Conservation (phyloP, 1,139 yeast genomes). For the Arxiozyma telluris region DNA sequence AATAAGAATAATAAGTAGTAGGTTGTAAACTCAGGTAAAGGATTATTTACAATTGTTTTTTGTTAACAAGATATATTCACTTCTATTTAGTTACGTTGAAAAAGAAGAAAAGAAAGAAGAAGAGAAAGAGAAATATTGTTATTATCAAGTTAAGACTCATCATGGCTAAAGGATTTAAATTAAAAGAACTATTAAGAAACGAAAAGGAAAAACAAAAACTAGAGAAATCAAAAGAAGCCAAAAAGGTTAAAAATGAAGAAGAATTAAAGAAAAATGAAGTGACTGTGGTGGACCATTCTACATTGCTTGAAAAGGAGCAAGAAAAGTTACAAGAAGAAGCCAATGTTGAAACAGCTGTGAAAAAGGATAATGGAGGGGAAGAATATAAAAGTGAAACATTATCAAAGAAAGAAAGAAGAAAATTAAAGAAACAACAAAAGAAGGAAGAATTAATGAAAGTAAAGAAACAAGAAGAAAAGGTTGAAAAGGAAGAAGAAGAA, state of each 20-base stretch:
- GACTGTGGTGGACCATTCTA: constrained; percentile 31
- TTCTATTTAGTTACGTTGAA: not conserved
- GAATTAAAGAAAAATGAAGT: constrained; percentile 26
- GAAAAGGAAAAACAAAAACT: constrained; percentile 21
- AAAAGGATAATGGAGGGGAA: constrained; percentile 26
- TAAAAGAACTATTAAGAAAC: constrained; percentile 29
- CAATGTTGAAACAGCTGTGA: constrained; percentile 8
- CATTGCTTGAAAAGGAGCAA: constrained; percentile 11
- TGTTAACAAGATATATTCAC: too few species aligned
- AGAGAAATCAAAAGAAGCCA: constrained; percentile 17
- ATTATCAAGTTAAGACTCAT: not conserved
- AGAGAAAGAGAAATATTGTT: not conserved
- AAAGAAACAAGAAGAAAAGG: constrained; percentile 34
- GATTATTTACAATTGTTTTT: not conserved
- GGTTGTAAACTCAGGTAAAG: not conserved
- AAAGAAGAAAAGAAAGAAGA: too few species aligned
- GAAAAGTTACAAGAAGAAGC: constrained; percentile 6
- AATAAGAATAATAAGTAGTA: too few species aligned
- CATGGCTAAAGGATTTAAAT: constrained; percentile 34
- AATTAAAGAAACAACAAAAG: constrained; percentile 44
- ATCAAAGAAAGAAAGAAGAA: constrained; percentile 59
- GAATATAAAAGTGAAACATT: constrained; percentile 40
- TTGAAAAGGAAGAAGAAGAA: constrained; percentile 40
- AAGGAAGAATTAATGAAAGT: not conserved
- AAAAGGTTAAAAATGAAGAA: constrained; percentile 18